A percentile compares a stretch with the other conserved stretches of the same genome.
Conservation (phyloP, 805 yeast genomes). For the Scheffersomyces ergatensis region DNA sequence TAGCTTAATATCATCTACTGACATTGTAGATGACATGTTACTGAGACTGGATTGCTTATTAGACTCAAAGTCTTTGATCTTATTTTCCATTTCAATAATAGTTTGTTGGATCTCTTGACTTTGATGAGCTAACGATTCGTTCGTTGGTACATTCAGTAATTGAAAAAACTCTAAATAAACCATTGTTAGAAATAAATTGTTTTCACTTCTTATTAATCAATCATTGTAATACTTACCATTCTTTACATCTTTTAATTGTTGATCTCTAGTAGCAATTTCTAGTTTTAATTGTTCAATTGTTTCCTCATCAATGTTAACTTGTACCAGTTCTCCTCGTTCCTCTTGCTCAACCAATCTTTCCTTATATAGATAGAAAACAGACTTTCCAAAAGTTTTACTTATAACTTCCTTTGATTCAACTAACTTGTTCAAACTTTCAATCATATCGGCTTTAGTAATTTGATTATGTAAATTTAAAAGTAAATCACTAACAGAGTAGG, state of each 20-base stretch:
- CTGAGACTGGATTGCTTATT: background rate
- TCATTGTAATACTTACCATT: no score
- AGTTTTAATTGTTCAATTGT: background rate
- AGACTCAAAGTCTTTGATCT: background rate
- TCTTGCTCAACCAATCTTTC: conserved; percentile 16
- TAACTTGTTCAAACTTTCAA: conserved; percentile 35
- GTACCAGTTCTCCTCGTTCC: no score
- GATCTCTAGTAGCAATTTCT: background rate
- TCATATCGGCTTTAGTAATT: conserved; percentile 29
- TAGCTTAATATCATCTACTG: background rate
- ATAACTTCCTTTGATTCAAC: conserved; percentile 28
- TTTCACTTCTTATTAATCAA: no score
- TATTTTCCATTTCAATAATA: background rate
- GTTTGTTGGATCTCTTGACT: background rate
- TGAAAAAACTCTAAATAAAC: background rate
- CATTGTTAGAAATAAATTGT: background rate
- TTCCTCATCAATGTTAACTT: background rate
- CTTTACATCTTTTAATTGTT: background rate
- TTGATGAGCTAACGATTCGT: background rate
- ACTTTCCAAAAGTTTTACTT: conserved; percentile 43
- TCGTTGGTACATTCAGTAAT: background rate
- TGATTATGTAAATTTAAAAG: conserved; percentile 43
- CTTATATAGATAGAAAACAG: conserved; percentile 40
- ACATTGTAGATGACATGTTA: background rate
- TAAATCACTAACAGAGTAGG: conserved; percentile 48